Evolutionary conservation across 495 filamentous ascomycete genomes (phyloP), one percentile per base, ranked within the genome.

Genomic region (Friedmanniomyces endolithicus): DNA sequence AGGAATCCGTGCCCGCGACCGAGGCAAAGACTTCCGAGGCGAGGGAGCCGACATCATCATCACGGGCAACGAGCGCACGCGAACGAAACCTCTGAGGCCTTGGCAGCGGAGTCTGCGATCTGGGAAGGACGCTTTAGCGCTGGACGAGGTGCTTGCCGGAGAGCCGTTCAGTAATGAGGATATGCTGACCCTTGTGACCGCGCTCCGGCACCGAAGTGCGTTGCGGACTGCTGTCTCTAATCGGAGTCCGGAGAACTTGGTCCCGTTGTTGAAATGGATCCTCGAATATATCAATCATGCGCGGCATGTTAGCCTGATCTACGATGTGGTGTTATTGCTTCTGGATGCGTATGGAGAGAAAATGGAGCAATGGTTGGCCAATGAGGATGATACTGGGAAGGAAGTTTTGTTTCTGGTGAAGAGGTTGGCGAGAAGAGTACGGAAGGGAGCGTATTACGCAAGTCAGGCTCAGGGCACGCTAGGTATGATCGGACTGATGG

Each of bases 21-120:
- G 87, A 62, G 84, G 87, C 16, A 80, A 86, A 50, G 87, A 95
- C 56, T 84, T 88, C 63, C 78, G 85, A 31, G 89, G 89, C 55
- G 89, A 96, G 64, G 84, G 81, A 31, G 84, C 82, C 11, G 89
- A 95, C 59, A 85, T 95, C 34, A 78, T 96, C 63, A 88, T 96
- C 59, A 80, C 87, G 52, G 83, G 78, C n/a, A 83, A 84, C 60
- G 75, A 82, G 17, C 67, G 71, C 25, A 67, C 62, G 23, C 72
- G 73, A 27, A 46, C 67, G 64, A 67, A 73, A 27, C 80, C 80
- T 63, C 79, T 80, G 60, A 75, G 86, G 57, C 78, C 81, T 54
- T 99, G 92, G 90, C 88, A 96, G 63, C 72, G 75, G 41, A 78
- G 85, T 53, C 78, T 96, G 39, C 81, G 88, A 44, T 82, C 85